phyloP scores from a whole-genome alignment of 2,329 filamentous ascomycete genomes.

The Monascus ruber region DNA sequence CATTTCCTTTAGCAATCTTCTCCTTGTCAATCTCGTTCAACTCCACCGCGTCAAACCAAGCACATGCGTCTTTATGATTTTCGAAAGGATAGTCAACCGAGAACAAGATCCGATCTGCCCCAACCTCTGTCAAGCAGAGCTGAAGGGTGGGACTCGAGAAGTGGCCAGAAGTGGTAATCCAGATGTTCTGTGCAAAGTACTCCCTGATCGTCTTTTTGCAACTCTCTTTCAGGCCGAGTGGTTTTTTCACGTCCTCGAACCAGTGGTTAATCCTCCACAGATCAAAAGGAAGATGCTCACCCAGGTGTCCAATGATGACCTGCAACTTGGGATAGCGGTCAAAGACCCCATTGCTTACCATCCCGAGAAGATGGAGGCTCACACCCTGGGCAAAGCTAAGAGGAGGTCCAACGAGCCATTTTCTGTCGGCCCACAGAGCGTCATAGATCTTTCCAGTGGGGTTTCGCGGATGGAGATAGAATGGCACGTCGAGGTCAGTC shows the following conservation, averaged over 20 bases:
- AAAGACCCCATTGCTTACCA: constrained; percentile 41
- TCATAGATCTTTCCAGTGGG: constrained; percentile 47
- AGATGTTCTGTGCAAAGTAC: constrained; percentile 31
- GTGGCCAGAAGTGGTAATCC: constrained; percentile 32
- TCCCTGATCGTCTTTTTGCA: constrained; percentile 36
- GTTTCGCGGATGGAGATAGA: constrained; percentile 53
- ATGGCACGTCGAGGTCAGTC: constrained; percentile 49
- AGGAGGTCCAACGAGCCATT: constrained; percentile 50
- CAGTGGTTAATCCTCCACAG: constrained; percentile 38
- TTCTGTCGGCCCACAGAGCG: constrained; percentile 47
- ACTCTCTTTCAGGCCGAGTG: constrained; percentile 23
- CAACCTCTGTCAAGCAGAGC: constrained; percentile 29
- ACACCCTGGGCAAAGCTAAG: constrained; percentile 50
- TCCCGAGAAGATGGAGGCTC: constrained; percentile 44
- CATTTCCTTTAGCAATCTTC: constrained; percentile 38
- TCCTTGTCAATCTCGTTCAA: constrained; percentile 24
- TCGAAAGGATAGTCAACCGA: constrained; percentile 33
- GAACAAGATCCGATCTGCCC: constrained; percentile 30
- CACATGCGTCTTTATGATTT: constrained; percentile 31
- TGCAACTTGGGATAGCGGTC: constrained; percentile 38
- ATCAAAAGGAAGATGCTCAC: constrained; percentile 41
- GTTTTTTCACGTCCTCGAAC: constrained; percentile 30
- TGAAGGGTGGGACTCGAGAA: constrained; percentile 30
- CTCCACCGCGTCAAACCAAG: constrained; percentile 32
- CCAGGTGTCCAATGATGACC: constrained; percentile 38